Conservation (phyloP, 495 filamentous ascomycete species). For the Hyaloscypha hepaticicola region DNA sequence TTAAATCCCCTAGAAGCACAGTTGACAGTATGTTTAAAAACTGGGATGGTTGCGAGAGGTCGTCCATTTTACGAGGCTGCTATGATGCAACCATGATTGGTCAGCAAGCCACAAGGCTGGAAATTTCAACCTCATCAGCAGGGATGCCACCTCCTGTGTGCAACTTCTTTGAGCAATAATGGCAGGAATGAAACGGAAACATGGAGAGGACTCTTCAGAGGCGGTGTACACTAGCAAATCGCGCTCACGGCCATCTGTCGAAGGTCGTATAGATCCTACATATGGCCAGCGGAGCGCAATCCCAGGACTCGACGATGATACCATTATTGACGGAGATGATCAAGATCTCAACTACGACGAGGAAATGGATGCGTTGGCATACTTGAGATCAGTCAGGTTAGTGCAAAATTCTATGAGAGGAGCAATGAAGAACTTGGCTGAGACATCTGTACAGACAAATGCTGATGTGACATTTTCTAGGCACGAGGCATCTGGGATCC, state of each 20-base stretch:
- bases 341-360: constrained; percentile 58
- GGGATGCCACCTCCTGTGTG: neutral
- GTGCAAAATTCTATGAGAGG: constrained; percentile 15
- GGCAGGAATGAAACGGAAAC: constrained; percentile 26
- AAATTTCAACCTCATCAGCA: constrained; percentile 7
- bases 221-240: constrained; percentile 21
- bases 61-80: constrained; percentile 2
- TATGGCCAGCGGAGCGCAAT: constrained; percentile 79
- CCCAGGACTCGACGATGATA: constrained; percentile 63
- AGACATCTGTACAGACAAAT: constrained; percentile 30
- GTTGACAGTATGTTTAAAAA: neutral
- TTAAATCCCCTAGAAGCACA: neutral
- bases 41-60: neutral
- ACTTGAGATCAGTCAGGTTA: constrained; percentile 79
- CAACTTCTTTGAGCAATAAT: constrained; percentile 8
- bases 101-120: constrained; percentile 16
- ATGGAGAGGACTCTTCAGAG: constrained; percentile 6
- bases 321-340: constrained; percentile 48
- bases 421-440: constrained; percentile 31
- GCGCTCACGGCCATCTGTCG: constrained; percentile 20
- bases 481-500: constrained; percentile 42
- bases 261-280: constrained; percentile 48
- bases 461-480: constrained; percentile 25
- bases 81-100: neutral
- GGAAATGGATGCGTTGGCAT: constrained; percentile 63